Evolutionary conservation across 768 basidiomycete species (phyloP).

Genomic region (Termitomyces sp.): DNA sequence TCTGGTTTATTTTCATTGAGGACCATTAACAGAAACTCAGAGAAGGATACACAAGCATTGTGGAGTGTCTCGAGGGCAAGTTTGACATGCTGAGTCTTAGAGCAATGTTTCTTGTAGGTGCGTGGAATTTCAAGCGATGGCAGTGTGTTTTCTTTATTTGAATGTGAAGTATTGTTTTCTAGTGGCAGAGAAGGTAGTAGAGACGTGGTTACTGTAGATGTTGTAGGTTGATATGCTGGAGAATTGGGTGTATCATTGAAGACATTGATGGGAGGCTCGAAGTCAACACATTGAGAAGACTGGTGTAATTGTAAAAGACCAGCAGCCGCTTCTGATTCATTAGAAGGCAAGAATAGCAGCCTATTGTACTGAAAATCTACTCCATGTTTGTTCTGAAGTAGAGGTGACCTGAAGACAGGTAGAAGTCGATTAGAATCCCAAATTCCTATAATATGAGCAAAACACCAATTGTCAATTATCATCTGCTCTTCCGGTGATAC

Average conservation of each 20-base stretch:
- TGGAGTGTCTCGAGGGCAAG: background rate
- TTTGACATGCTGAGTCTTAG: background rate
- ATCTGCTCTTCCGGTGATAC: background rate
- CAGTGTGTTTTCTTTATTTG: background rate
- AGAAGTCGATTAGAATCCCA: background rate
- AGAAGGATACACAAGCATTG: background rate
- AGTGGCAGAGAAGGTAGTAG: background rate
- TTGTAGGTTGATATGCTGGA: background rate
- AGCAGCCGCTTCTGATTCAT: background rate
- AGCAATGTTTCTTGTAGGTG: background rate
- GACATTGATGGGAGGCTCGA: background rate
- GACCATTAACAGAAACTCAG: background rate
- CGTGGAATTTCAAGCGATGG: background rate
- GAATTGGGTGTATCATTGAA: background rate
- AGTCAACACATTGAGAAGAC: background rate
- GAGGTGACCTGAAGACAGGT: background rate
- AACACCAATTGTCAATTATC: background rate
- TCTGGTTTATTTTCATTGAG: background rate
- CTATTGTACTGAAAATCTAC: background rate
- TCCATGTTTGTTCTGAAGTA: background rate
- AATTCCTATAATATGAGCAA: background rate
- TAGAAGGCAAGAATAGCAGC: background rate
- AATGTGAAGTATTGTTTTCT: background rate
- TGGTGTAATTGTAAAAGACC: background rate
- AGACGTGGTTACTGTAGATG: background rate